Evolutionary conservation across 2,329 filamentous ascomycete species (phyloP).

Genomic region (Stagonosporopsis tanaceti): DNA sequence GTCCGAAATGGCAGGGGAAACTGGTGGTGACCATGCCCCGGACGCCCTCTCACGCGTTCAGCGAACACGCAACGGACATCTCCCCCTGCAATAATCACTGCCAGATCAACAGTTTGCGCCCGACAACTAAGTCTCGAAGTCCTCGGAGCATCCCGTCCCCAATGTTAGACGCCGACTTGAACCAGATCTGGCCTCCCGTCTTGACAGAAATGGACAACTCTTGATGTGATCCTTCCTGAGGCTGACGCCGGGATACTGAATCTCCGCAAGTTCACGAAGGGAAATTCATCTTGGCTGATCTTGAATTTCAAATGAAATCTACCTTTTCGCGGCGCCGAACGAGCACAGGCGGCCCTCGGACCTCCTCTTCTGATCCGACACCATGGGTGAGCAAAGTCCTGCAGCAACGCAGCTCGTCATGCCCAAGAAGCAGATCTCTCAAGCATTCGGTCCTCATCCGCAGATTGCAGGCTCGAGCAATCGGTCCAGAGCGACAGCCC

Average conservation of each 20-base stretch:
- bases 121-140: background rate
- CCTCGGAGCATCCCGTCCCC: conserved; percentile 6
- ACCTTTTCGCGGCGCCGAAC: conserved; percentile 29
- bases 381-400: background rate
- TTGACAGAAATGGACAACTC: background rate
- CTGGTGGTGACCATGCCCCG: conserved; percentile 10
- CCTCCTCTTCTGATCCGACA: conserved; percentile 10
- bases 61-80: background rate
- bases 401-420: conserved; percentile 2
- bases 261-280: conserved; percentile 1
- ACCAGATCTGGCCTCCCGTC: conserved; percentile 4
- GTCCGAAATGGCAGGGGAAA: conserved; percentile 19
- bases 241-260: conserved; percentile 2
- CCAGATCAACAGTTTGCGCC: background rate
- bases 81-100: background rate
- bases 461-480: conserved; percentile 11
- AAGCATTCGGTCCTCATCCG: background rate
- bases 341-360: conserved; percentile 21
- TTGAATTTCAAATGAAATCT: conserved; percentile 28
- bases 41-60: conserved; percentile 21
- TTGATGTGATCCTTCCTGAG: conserved; percentile 5
- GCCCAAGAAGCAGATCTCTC: conserved; percentile 8
- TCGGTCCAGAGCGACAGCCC: conserved; percentile 14
- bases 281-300: conserved; percentile 21
- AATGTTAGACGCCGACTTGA: conserved; percentile 8